Base-by-base conservation (phyloP, 2,329 filamentous ascomycete species). In the Fusarium sp. region DNA sequence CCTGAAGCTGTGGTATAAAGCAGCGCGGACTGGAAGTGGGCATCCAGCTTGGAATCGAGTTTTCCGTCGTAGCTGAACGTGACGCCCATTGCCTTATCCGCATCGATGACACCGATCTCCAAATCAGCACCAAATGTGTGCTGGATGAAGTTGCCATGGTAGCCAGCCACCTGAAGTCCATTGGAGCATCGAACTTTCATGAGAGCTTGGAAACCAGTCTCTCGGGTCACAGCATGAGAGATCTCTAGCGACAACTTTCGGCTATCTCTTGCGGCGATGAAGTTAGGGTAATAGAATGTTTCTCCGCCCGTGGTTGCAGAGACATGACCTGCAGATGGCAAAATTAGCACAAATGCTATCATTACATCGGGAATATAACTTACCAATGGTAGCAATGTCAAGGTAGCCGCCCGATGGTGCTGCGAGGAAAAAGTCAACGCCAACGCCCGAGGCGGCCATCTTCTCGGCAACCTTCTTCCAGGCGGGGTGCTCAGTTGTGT, bases 141-240 rank as follows among this genome's bases (percentile, higher is more conserved):
- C 77, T 99, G 96, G 53, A 97, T 88, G 78, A 98, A 99, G 82
- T 97, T 97, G 72, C 96, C 96, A 76, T 97, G 94, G 77, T 99
- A 99, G n/a, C 90, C 89, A 18, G 93, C 90, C 18, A 99, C 92
- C 78, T 99, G 96, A 55, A 99, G 85, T 20, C 96, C 96, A 75
- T 97, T 99, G 20, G 94, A 98, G 83, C 96, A 99, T 67, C 96
- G 92, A 62, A 99, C 95, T 84, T 99, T 99, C 93, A 99, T 97
- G 74, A 99, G 84, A 22, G 94, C 94, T 81, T 98, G 95, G 83
- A 93, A 98, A 24, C 96, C 96, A 48, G 95, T 97, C 79, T 98
- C 94, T 68, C 96, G 88, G 5, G 90, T 94, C 30, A 98, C 89
- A 1, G 93, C 90, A 76, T 98, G 95, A 72, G 90, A 89, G 70